Conservation (phyloP, 2,329 filamentous ascomycete genomes). For the Fusarium haematococcum region DNA sequence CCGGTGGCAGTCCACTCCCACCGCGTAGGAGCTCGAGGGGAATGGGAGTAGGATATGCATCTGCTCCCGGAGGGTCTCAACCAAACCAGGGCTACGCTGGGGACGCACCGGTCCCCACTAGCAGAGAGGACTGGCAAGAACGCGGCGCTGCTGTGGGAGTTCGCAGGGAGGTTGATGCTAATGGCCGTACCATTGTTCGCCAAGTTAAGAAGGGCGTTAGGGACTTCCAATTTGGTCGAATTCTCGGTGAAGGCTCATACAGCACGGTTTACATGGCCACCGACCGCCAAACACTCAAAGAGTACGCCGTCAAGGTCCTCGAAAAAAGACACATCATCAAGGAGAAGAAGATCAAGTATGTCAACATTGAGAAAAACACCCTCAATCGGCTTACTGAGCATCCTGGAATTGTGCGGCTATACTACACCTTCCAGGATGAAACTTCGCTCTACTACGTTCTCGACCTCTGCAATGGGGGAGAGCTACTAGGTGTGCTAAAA, state of each 20-base stretch:
- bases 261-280: conserved; percentile 94
- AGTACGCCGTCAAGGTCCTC: conserved; percentile 97
- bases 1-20: conserved; percentile 71
- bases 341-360: conserved; percentile 99
- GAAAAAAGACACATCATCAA: conserved; percentile 99
- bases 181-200: conserved; percentile 82
- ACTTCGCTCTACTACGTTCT: conserved; percentile 96
- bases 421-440: conserved; percentile 99
- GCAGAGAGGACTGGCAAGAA: conserved; percentile 96
- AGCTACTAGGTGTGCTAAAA: conserved; percentile 92
- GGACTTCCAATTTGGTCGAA: conserved; percentile 92
- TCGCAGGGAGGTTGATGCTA: conserved; percentile 85
- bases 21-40: conserved; percentile 82
- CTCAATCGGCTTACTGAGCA: conserved; percentile 96
- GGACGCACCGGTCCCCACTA: conserved; percentile 61
- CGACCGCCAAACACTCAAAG: conserved; percentile 91
- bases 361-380: conserved; percentile 99
- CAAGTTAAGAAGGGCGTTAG: conserved; percentile 97
- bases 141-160: conserved; percentile 89
- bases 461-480: conserved; percentile 91
- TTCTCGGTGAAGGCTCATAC: conserved; percentile 96
- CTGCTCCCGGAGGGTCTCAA: conserved; percentile 43
- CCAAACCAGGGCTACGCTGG: conserved; percentile 49
- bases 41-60: conserved; percentile 67
- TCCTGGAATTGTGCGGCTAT: conserved; percentile 93